Percentiles rank a stretch among this genome's conserved stretches.
Evolutionary conservation across 1,284 basidiomycete genomes (phyloP).

Genomic region (Tetrapyrgos nigripes): DNA sequence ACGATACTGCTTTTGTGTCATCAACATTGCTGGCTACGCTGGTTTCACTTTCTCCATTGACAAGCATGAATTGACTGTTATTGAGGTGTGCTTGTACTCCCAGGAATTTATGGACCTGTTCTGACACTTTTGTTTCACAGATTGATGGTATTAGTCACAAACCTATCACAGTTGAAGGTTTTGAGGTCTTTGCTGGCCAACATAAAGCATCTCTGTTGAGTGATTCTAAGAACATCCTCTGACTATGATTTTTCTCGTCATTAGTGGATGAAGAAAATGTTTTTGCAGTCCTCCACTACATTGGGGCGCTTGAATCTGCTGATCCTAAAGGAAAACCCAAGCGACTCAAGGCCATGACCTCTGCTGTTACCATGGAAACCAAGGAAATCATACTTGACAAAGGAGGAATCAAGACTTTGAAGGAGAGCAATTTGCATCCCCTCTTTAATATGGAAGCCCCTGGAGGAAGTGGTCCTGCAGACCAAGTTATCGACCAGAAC

Average conservation of each 20-base stretch:
- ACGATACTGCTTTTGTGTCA: constrained; percentile 57
- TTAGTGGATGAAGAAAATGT: constrained; percentile 22
- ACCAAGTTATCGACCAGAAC: constrained; percentile 20
- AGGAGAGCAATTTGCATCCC: constrained; percentile 9
- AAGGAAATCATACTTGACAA: no score
- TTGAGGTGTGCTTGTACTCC: constrained; percentile 28
- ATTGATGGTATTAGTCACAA: constrained; percentile 52
- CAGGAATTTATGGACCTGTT: background rate
- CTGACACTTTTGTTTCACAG: constrained; percentile 23
- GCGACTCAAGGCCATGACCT: background rate
- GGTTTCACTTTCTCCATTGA: constrained; percentile 50
- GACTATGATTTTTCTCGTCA: background rate
- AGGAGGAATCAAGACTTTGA: background rate
- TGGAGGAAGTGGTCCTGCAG: constrained; percentile 14
- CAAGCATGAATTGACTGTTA: constrained; percentile 55
- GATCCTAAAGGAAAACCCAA: constrained; percentile 13
- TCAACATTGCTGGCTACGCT: constrained; percentile 47
- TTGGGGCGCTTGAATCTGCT: constrained; percentile 16
- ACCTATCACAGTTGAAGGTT: constrained; percentile 46
- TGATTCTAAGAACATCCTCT: background rate
- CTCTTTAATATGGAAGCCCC: constrained; percentile 21
- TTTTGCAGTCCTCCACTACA: constrained; percentile 21
- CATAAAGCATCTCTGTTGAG: background rate
- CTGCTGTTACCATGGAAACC: no score
- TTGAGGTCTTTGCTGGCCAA: constrained; percentile 56